Conservation (phyloP, 75 land plant genomes). For the Picea glauca region DNA sequence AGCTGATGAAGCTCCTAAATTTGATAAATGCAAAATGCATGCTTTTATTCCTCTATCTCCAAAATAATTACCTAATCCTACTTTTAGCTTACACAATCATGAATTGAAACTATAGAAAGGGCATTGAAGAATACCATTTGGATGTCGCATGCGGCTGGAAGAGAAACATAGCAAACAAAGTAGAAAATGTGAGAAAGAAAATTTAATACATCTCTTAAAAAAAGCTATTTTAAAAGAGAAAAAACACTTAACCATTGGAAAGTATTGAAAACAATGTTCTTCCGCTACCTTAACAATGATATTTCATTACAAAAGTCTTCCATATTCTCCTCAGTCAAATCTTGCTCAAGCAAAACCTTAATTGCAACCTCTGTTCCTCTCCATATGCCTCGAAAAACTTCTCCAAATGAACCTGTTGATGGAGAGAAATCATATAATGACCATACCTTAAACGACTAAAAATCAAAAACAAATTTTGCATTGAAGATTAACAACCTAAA, state of each 20-base stretch:
- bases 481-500: neutral
- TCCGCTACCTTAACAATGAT: constrained; percentile 64
- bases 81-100: neutral
- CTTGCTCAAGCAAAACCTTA: constrained; percentile 94
- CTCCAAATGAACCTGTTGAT: constrained; percentile 87
- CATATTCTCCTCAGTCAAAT: constrained; percentile 88
- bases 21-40: no score
- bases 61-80: no score
- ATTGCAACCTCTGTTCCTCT: constrained; percentile 98
- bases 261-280: neutral
- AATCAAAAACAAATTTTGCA: neutral
- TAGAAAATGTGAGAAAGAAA: constrained; percentile 13
- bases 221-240: neutral
- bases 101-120: neutral
- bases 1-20: no score
- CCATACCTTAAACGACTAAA: neutral
- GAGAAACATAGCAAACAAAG: constrained; percentile 11
- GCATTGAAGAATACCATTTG: constrained; percentile 69
- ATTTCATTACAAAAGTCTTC: constrained; percentile 98
- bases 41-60: no score
- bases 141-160: constrained; percentile 92
- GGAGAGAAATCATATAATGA: neutral
- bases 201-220: neutral
- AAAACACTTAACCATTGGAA: neutral
- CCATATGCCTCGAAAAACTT: constrained; percentile 97